Conservation (phyloP, 1,284 basidiomycete genomes). For the Leccinum pallidistipes region DNA sequence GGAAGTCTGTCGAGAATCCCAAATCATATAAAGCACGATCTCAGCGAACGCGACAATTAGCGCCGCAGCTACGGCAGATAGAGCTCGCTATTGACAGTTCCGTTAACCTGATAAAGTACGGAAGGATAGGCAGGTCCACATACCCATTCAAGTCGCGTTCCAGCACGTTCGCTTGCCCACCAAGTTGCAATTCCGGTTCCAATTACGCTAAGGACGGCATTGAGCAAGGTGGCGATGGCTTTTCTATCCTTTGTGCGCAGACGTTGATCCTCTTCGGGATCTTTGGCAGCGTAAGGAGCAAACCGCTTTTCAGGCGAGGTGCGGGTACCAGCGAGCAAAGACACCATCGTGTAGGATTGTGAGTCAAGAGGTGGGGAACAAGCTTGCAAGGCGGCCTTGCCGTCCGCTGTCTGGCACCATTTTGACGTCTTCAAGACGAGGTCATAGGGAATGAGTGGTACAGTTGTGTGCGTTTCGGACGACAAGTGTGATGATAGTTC, state of each 20-base stretch:
- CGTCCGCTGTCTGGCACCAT: constrained; percentile 62
- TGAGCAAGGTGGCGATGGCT: constrained; percentile 66
- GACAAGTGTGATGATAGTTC: constrained; percentile 42
- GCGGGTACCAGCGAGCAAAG: constrained; percentile 72
- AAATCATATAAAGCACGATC: constrained; percentile 67
- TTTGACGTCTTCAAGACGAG: constrained; percentile 59
- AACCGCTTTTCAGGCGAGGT: constrained; percentile 73
- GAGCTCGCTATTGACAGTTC: constrained; percentile 48
- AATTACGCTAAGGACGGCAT: constrained; percentile 66
- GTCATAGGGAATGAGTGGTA: constrained; percentile 56
- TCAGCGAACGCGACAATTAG: constrained; percentile 66
- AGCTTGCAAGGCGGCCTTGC: constrained; percentile 42
- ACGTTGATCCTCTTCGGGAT: constrained; percentile 40
- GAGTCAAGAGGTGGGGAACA: constrained; percentile 49
- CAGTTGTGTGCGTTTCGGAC: constrained; percentile 23
- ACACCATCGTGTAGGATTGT: constrained; percentile 61
- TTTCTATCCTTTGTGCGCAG: constrained; percentile 55
- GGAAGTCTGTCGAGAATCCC: constrained; percentile 51
- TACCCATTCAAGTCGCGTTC: constrained; percentile 74
- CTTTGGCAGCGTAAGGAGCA: constrained; percentile 45
- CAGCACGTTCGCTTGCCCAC: constrained; percentile 65
- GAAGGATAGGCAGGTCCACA: neutral
- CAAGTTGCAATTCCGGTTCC: constrained; percentile 67
- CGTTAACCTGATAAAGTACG: constrained; percentile 9
- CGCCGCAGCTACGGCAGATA: constrained; percentile 60